Conservation (phyloP, 495 filamentous ascomycete species). For the Thozetella sp. region DNA sequence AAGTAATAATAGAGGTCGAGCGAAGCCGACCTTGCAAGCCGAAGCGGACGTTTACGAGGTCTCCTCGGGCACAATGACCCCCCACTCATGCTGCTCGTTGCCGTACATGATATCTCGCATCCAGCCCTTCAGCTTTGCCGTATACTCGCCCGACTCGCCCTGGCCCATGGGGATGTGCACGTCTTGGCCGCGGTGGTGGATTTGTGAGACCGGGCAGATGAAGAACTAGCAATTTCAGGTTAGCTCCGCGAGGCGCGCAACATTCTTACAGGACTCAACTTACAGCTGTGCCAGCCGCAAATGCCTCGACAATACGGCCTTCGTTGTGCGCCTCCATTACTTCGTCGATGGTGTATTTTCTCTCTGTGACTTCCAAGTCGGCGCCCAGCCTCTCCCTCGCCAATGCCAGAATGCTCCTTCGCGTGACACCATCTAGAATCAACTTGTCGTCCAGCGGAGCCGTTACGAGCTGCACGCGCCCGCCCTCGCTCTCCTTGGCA, state of each 20-base stretch:
- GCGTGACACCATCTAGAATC: constrained; percentile 84
- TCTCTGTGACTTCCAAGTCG: constrained; percentile 75
- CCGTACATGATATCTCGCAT: constrained; percentile 86
- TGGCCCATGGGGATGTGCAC: constrained; percentile 65
- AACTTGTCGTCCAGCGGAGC: constrained; percentile 79
- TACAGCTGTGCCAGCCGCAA: constrained; percentile 86
- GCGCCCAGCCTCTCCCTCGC: constrained; percentile 62
- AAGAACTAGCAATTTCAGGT: constrained; percentile 61
- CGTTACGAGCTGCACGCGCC: constrained; percentile 74
- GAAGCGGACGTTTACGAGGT: neutral
- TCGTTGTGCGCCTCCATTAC: constrained; percentile 71
- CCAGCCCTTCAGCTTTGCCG: constrained; percentile 74
- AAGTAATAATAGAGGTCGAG: no score
- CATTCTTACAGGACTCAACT: no score
- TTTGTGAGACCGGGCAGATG: constrained; percentile 71
- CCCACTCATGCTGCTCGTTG: constrained; percentile 78
- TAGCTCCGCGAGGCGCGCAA: no score
- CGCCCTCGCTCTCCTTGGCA: constrained; percentile 60
- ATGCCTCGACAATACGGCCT: constrained; percentile 80
- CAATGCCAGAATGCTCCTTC: constrained; percentile 74
- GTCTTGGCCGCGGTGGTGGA: constrained; percentile 72
- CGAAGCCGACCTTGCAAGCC: no score
- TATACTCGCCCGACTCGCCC: constrained; percentile 63
- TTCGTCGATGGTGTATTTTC: constrained; percentile 78
- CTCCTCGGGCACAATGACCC: constrained; percentile 68